phyloP scores from a whole-genome alignment of 1,139 yeast genomes.

The Scheffersomyces parashehatae region DNA sequence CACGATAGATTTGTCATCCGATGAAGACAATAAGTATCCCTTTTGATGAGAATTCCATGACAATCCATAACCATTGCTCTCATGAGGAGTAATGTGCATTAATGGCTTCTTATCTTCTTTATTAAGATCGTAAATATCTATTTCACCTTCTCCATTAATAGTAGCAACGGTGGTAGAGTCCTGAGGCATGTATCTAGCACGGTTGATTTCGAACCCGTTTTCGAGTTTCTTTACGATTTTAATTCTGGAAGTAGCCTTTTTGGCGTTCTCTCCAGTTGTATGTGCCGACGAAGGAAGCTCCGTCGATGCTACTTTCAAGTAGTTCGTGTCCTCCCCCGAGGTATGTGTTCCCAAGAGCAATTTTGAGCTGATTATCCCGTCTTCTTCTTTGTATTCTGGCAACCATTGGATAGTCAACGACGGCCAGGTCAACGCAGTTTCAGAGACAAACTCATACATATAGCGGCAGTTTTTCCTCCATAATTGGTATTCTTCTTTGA shows the following conservation, averaged over 20 bases:
- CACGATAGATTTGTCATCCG: constrained; percentile 66
- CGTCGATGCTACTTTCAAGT: constrained; percentile 72
- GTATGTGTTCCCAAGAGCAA: constrained; percentile 86
- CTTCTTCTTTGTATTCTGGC: constrained; percentile 43
- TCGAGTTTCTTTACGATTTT: constrained; percentile 60
- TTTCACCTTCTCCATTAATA: constrained; percentile 73
- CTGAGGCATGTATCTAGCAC: constrained; percentile 83
- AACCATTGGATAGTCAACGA: constrained; percentile 78
- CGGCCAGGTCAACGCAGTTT: constrained; percentile 80
- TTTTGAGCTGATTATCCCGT: constrained; percentile 41
- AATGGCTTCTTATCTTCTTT: constrained; percentile 25
- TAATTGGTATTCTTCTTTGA: constrained; percentile 69
- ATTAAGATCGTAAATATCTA: constrained; percentile 59
- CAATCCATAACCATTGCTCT: constrained; percentile 71
- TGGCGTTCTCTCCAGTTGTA: constrained; percentile 20
- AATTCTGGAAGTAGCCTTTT: constrained; percentile 48
- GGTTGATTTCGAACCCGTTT: constrained; percentile 64
- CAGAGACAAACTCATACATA: constrained; percentile 80
- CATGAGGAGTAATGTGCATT: constrained; percentile 52
- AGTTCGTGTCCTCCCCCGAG: constrained; percentile 75
- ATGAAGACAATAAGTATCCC: constrained; percentile 56
- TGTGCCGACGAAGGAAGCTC: constrained; percentile 54
- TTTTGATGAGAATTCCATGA: constrained; percentile 55
- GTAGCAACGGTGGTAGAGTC: constrained; percentile 70
- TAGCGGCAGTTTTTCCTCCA: constrained; percentile 80